These are phyloP conservation scores for Daldinia concentrica DNA, from an alignment of 495 filamentous ascomycete species.

Conservation along the genomic window DNA sequence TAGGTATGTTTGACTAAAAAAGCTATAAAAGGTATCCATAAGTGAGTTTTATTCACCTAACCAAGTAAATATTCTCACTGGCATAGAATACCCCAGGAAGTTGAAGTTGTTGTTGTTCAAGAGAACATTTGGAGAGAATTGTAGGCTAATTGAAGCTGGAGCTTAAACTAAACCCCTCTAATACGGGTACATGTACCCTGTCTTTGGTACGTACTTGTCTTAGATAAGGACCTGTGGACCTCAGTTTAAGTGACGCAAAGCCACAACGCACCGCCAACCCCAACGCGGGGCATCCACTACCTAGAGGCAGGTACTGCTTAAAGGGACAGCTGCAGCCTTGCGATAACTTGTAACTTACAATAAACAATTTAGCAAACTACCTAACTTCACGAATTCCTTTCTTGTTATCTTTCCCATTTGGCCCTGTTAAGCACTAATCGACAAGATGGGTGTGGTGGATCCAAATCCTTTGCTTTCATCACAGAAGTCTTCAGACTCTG, in stretches of 20 bases:
- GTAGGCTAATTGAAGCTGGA: too few relatives aligned
- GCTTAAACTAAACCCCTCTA: background rate
- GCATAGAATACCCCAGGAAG: constrained; percentile 6
- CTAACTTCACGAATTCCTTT: constrained; percentile 14
- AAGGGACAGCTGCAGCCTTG: constrained; percentile 20
- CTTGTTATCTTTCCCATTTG: constrained; percentile 1
- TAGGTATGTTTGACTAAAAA: too few relatives aligned
- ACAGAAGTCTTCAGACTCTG: constrained; percentile 73
- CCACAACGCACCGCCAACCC: background rate
- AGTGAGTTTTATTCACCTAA: constrained; percentile 2
- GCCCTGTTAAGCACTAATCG: background rate
- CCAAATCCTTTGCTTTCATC: constrained; percentile 57
- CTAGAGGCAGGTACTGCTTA: background rate
- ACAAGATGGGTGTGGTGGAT: constrained; percentile 33
- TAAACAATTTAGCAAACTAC: constrained; percentile 5
- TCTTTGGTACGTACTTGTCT: constrained; percentile 1
- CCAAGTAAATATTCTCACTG: background rate
- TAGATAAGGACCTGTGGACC: background rate
- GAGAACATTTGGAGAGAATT: background rate
- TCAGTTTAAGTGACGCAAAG: background rate
- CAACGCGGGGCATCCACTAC: background rate
- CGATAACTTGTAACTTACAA: constrained; percentile 11
- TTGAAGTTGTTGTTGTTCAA: constrained; percentile 25
- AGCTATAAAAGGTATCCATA: background rate
- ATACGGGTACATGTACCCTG: background rate